A percentile compares a stretch with the other conserved stretches of the same genome.
phyloP scores from a whole-genome alignment of 495 filamentous ascomycete genomes.

The Jackrogersella minutella region DNA sequence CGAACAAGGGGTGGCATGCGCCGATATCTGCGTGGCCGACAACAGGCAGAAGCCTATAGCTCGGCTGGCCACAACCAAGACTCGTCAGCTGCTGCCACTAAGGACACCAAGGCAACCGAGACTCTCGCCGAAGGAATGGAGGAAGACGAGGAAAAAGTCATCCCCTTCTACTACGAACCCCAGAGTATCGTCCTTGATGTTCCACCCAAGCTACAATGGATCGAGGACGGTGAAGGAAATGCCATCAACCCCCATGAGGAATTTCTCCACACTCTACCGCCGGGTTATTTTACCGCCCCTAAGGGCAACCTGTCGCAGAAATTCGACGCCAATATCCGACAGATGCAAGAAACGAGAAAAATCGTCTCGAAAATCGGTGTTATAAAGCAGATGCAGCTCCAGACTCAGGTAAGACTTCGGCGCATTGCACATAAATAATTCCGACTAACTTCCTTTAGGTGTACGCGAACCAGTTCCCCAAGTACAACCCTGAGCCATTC shows the following conservation, averaged over 20 bases:
- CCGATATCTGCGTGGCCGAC: slow-evolving; percentile 78
- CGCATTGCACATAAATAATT: neutral
- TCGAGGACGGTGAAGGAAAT: slow-evolving; percentile 84
- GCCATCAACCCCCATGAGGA: slow-evolving; percentile 87
- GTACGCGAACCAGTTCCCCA: slow-evolving; percentile 97
- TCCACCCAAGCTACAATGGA: slow-evolving; percentile 76
- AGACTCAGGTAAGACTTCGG: slow-evolving; percentile 77
- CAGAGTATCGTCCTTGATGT: slow-evolving; percentile 88
- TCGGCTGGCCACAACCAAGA: slow-evolving; percentile 49
- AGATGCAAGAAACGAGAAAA: slow-evolving; percentile 97
- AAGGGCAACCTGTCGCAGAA: slow-evolving; percentile 77
- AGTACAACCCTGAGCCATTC: slow-evolving; percentile 94
- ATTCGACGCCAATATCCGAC: slow-evolving; percentile 88
- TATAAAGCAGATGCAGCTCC: slow-evolving; percentile 99
- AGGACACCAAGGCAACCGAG: slow-evolving; percentile 62
- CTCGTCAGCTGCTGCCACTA: slow-evolving; percentile 49
- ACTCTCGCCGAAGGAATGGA: slow-evolving; percentile 93
- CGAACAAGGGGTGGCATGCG: slow-evolving; percentile 72
- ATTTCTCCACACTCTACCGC: slow-evolving; percentile 74
- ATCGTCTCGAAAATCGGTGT: slow-evolving; percentile 94
- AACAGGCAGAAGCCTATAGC: slow-evolving; percentile 61
- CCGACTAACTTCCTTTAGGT: slow-evolving; percentile 63
- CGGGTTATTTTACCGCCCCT: slow-evolving; percentile 79
- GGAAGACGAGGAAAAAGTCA: slow-evolving; percentile 75
- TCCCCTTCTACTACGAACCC: slow-evolving; percentile 95